A percentile compares a stretch with the other conserved stretches of the same genome.
Conservation (phyloP, 2,329 filamentous ascomycete genomes). For the Xylaria hypoxylon region DNA sequence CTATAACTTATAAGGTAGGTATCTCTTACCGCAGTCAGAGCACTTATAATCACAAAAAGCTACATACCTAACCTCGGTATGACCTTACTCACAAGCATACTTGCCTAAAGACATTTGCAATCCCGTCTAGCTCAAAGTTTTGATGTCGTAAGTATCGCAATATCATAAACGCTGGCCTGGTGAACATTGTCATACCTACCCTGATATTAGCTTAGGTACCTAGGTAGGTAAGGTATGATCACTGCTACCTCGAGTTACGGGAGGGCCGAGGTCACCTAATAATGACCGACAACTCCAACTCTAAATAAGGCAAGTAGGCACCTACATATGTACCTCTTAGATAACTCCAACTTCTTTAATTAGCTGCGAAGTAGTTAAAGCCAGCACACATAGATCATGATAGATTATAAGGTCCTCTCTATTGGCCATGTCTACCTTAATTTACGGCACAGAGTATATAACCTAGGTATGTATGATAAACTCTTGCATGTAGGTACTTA, state of each 20-base stretch:
- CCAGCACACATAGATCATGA: too few species aligned
- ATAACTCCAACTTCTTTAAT: neutral
- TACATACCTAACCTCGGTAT: neutral
- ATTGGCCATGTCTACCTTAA: too few species aligned
- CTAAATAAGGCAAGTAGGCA: neutral
- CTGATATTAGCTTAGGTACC: neutral
- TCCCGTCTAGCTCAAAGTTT: neutral
- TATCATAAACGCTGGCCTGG: neutral
- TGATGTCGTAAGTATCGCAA: neutral
- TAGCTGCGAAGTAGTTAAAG: neutral
- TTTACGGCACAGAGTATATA: too few species aligned
- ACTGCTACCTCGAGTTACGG: neutral
- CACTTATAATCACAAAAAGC: too few species aligned
- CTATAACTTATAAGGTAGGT: too few species aligned
- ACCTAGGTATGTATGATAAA: too few species aligned
- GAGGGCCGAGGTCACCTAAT: neutral
- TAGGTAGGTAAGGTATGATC: conserved; percentile 4
- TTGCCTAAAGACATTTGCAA: neutral
- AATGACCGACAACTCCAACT: neutral
- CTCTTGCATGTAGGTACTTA: too few species aligned
- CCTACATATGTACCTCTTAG: neutral
- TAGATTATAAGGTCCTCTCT: too few species aligned
- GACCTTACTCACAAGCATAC: neutral
- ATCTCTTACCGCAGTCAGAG: too few species aligned
- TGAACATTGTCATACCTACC: neutral